Percentiles rank a stretch among this genome's conserved stretches.
Evolutionary conservation across 495 filamentous ascomycete genomes (phyloP).

Genomic region (Evansstolkia leycettana): DNA sequence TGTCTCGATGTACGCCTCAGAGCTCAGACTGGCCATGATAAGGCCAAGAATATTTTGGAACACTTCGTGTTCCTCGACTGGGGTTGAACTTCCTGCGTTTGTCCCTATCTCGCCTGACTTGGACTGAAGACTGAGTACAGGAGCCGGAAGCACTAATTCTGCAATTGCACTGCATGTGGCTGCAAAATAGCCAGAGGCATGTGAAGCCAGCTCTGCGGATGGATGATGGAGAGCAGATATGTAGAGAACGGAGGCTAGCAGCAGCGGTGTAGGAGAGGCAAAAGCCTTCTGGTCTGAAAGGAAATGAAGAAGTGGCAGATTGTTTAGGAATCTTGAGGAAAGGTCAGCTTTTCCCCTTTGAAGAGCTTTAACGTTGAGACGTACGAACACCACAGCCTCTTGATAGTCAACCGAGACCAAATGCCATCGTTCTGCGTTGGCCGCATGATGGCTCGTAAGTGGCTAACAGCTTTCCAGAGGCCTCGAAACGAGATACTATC

Average conservation of each 20-base stretch:
- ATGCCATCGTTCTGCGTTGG: slow-evolving; percentile 14
- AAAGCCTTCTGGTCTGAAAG: slow-evolving; percentile 22
- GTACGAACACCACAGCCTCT: slow-evolving; percentile 24
- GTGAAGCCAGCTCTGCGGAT: slow-evolving; percentile 13
- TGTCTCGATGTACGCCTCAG: slow-evolving; percentile 23
- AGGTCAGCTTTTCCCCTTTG: too few relatives aligned
- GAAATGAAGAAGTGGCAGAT: slow-evolving; percentile 28
- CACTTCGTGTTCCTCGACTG: slow-evolving; percentile 3
- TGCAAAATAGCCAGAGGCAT: slow-evolving; percentile 20
- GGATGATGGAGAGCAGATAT: slow-evolving; percentile 24
- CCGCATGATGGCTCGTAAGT: slow-evolving; percentile 17
- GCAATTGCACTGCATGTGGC: slow-evolving; percentile 24
- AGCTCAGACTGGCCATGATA: slow-evolving; percentile 29
- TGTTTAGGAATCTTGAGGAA: slow-evolving; percentile 19
- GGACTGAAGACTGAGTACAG: neutral
- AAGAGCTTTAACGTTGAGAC: slow-evolving; percentile 4
- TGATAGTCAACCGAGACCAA: slow-evolving; percentile 21
- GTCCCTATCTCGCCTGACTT: too few relatives aligned
- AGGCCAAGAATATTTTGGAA: slow-evolving; percentile 28
- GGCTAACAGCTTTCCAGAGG: slow-evolving; percentile 17
- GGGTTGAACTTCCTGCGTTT: neutral
- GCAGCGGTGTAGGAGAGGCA: slow-evolving; percentile 20
- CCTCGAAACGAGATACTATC: slow-evolving; percentile 11
- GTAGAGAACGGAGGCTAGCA: slow-evolving; percentile 28
- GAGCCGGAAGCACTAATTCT: slow-evolving; percentile 15